These are phyloP conservation scores for Dictyostelium citrinum DNA, from an alignment of 78 protist species.

Conservation along the genomic window DNA sequence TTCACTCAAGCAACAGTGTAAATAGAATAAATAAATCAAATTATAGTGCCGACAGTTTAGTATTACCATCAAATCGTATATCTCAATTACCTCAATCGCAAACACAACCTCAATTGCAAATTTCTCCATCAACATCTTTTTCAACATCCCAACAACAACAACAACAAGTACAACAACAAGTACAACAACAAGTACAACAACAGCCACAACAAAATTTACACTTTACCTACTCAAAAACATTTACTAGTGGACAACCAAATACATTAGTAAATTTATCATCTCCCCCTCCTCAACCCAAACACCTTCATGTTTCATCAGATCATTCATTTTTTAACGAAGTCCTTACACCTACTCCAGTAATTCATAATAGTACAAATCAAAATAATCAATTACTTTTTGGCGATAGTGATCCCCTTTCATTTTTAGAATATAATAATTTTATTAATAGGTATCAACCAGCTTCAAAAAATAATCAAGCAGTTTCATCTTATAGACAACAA, in stretches of 20 bases:
- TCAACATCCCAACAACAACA: not conserved
- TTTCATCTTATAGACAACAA: constrained; percentile 7
- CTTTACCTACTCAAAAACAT: not conserved
- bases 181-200: not conserved
- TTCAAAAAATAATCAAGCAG: not conserved
- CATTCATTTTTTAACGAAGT: constrained; percentile 37
- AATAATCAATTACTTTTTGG: constrained; percentile 14
- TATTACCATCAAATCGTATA: not conserved
- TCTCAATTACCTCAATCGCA: not conserved
- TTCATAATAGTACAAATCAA: constrained; percentile 24
- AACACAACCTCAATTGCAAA: not conserved
- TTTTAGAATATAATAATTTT: constrained; percentile 25
- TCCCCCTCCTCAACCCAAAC: constrained; percentile 33
- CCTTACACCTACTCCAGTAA: constrained; percentile 66
- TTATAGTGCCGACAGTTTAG: constrained; percentile 57
- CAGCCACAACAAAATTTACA: not conserved
- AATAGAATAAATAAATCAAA: constrained; percentile 23
- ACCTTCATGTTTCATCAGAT: not conserved
- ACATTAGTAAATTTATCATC: constrained; percentile 59
- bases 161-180: not conserved
- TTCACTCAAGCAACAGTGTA: not conserved
- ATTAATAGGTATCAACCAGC: not conserved
- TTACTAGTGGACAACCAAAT: not conserved
- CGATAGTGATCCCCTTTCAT: constrained; percentile 50
- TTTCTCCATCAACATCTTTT: not conserved